Evolutionary conservation across 257 asterid species (phyloP).

Genomic region (Fraxinus quadrangulata): DNA sequence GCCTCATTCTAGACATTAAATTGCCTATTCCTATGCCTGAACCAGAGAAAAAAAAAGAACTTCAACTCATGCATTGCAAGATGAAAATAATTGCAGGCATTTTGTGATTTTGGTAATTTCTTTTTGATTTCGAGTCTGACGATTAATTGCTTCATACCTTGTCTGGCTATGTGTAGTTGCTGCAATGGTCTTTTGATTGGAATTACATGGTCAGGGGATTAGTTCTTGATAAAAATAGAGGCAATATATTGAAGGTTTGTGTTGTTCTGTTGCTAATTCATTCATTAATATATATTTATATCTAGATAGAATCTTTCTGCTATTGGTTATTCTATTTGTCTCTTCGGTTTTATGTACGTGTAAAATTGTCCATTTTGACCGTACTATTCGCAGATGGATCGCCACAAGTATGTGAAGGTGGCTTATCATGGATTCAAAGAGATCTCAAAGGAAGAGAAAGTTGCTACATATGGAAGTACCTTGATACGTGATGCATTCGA

Average conservation of each 20-base stretch:
- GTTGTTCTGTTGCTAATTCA: not conserved
- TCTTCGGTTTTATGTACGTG: not conserved
- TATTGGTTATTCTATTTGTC: not conserved
- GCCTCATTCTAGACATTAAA: not conserved
- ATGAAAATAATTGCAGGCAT: too few relatives aligned
- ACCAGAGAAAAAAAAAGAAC: not conserved
- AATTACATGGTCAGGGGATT: slow-evolving; percentile 96
- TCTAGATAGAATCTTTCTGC: not conserved
- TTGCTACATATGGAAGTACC: too few relatives aligned
- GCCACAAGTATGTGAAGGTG: too few relatives aligned
- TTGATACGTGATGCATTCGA: too few relatives aligned
- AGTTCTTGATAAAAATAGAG: slow-evolving; percentile 91
- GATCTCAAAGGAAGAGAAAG: too few relatives aligned
- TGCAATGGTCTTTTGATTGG: slow-evolving; percentile 87
- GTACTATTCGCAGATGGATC: too few relatives aligned
- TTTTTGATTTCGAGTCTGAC: slow-evolving; percentile 14
- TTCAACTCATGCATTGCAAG: too few relatives aligned
- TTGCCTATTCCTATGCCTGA: not conserved
- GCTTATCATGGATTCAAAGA: too few relatives aligned
- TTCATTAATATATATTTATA: not conserved
- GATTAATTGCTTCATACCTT: slow-evolving; percentile 14
- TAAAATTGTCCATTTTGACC: too few relatives aligned
- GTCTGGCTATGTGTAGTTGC: slow-evolving; percentile 53
- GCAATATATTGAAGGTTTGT: slow-evolving; percentile 91
- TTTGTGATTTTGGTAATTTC: not conserved